Conservation (phyloP, 805 yeast species). For the Metschnikowia baotianmanensis region DNA sequence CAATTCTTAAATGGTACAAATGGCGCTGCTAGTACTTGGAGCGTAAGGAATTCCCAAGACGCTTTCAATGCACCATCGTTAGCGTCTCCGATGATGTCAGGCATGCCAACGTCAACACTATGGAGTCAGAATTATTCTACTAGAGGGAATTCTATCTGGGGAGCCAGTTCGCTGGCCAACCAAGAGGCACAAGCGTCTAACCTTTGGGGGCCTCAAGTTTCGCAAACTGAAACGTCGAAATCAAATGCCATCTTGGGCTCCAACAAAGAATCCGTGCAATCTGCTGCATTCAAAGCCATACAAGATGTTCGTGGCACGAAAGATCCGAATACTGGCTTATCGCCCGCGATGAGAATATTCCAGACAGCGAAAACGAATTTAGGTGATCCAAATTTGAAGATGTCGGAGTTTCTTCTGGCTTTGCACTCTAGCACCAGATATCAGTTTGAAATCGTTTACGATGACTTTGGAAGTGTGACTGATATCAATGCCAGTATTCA, state of each 20-base stretch:
- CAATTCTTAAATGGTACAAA: constrained; percentile 1
- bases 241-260: neutral
- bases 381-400: constrained; percentile 28
- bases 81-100: constrained; percentile 5
- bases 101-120: constrained; percentile 8
- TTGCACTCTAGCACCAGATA: constrained; percentile 18
- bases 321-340: constrained; percentile 36
- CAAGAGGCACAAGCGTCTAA: neutral
- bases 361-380: constrained; percentile 30
- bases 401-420: constrained; percentile 29
- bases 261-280: constrained; percentile 6
- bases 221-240: constrained; percentile 1
- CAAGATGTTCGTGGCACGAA: constrained; percentile 34
- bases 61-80: constrained; percentile 1
- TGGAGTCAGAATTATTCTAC: constrained; percentile 7
- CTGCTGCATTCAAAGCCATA: constrained; percentile 41
- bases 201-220: constrained; percentile 6
- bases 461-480: constrained; percentile 45
- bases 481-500: constrained; percentile 29
- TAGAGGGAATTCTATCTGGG: constrained; percentile 11
- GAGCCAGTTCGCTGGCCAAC: neutral
- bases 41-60: constrained; percentile 6
- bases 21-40: constrained; percentile 8
- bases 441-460: constrained; percentile 44
- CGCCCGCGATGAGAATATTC: constrained; percentile 33